Evolutionary conservation across 805 yeast species (phyloP).

Genomic region (Metschnikowia peoriensis): DNA sequence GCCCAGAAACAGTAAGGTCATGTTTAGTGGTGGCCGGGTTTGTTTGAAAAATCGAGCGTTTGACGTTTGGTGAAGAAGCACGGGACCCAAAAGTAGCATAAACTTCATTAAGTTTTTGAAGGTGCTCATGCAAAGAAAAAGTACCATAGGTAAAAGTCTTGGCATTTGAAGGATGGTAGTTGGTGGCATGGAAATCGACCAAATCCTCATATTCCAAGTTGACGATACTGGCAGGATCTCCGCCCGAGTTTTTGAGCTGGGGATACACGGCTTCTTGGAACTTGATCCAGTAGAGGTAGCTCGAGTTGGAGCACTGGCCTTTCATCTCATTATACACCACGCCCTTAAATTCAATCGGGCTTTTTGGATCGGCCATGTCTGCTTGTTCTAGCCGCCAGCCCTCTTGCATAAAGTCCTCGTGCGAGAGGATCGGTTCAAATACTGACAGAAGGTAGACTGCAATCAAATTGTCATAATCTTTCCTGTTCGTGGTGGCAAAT

Average conservation of each 20-base stretch:
- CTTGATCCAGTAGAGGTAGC: conserved; percentile 80
- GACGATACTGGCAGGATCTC: conserved; percentile 84
- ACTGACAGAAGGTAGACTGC: conserved; percentile 88
- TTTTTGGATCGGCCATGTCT: conserved; percentile 49
- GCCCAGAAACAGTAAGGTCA: conserved; percentile 53
- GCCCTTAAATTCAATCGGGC: conserved; percentile 80
- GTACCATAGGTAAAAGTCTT: conserved; percentile 86
- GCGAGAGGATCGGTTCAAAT: conserved; percentile 71
- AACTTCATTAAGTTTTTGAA: conserved; percentile 52
- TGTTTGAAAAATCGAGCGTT: conserved; percentile 46
- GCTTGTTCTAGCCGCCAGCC: conserved; percentile 95
- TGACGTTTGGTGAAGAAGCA: conserved; percentile 25
- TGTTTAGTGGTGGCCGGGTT: conserved; percentile 10
- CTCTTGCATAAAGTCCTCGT: conserved; percentile 87
- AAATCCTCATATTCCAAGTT: conserved; percentile 71
- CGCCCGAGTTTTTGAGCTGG: conserved; percentile 85
- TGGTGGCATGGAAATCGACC: conserved; percentile 65
- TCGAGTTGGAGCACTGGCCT: conserved; percentile 89
- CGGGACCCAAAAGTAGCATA: conserved; percentile 56
- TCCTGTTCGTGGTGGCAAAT: conserved; percentile 86
- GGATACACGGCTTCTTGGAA: conserved; percentile 85
- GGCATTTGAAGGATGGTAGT: conserved; percentile 91
- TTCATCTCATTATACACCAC: conserved; percentile 99
- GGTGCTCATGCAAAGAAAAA: conserved; percentile 59
- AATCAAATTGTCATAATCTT: conserved; percentile 80